phyloP scores from a whole-genome alignment of 345 rosid genomes.

The Clarkia xantiana region DNA sequence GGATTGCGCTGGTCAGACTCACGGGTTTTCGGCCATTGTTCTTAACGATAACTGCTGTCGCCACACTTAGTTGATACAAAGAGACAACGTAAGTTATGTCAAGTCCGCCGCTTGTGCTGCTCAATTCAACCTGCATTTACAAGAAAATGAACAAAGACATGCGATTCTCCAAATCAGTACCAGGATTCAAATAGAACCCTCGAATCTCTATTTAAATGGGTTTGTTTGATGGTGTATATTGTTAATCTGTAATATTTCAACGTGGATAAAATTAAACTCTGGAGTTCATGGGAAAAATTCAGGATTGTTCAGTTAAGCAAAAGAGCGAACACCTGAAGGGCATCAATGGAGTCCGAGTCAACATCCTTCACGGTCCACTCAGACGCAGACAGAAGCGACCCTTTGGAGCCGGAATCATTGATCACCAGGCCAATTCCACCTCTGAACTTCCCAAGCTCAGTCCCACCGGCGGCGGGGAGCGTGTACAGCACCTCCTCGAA shows the following conservation, averaged over 20 bases:
- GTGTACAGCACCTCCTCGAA: constrained; percentile 67
- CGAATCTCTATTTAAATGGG: too few relatives aligned
- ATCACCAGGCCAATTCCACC: constrained; percentile 74
- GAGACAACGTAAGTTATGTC: constrained; percentile 52
- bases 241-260: too few relatives aligned
- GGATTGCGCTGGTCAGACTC: constrained; percentile 51
- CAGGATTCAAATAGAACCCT: too few relatives aligned
- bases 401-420: constrained; percentile 37
- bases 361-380: constrained; percentile 66
- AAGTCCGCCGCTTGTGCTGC: constrained; percentile 43
- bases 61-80: constrained; percentile 60
- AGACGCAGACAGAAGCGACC: constrained; percentile 26
- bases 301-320: too few relatives aligned
- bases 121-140: constrained; percentile 51
- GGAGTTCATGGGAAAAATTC: too few relatives aligned
- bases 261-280: too few relatives aligned
- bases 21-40: constrained; percentile 59
- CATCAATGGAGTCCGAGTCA: constrained; percentile 81
- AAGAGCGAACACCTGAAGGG: constrained; percentile 47
- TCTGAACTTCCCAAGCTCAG: constrained; percentile 18
- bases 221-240: too few relatives aligned
- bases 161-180: not conserved
- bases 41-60: constrained; percentile 55
- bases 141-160: constrained; percentile 3
- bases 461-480: constrained; percentile 21